A percentile compares a stretch with the other conserved stretches of the same genome.
phyloP scores from a whole-genome alignment of 2,329 filamentous ascomycete species.

The Colletotrichum navitas region DNA sequence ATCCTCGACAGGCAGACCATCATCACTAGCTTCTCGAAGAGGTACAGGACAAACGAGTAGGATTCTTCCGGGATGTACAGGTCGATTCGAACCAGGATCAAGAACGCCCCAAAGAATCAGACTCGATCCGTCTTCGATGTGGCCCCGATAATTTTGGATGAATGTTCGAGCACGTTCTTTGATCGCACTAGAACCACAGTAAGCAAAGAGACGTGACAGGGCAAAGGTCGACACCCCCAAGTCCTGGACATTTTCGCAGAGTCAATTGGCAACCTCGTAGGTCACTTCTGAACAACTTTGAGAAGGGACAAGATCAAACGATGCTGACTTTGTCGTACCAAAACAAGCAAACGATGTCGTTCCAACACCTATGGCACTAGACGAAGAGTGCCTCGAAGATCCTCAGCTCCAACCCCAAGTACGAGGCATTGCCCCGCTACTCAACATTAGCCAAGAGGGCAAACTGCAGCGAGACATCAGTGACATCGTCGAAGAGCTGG shows the following conservation, averaged over 20 bases:
- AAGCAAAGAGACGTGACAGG: neutral
- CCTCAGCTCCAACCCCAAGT: constrained; percentile 42
- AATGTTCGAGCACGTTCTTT: constrained; percentile 57
- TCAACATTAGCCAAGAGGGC: constrained; percentile 59
- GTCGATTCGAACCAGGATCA: constrained; percentile 52
- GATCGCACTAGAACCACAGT: constrained; percentile 49
- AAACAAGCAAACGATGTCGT: constrained; percentile 55
- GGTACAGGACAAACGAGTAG: constrained; percentile 57
- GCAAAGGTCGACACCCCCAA: constrained; percentile 49
- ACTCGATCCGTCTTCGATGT: constrained; percentile 57
- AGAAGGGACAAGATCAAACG: no score
- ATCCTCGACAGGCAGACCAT: constrained; percentile 53
- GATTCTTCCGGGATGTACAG: constrained; percentile 57
- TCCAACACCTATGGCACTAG: constrained; percentile 52
- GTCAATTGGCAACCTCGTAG: constrained; percentile 57
- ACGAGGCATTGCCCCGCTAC: constrained; percentile 45
- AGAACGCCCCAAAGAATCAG: constrained; percentile 44
- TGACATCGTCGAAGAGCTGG: constrained; percentile 62
- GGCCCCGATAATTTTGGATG: constrained; percentile 56
- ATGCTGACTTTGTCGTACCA: constrained; percentile 44
- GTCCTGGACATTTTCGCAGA: constrained; percentile 57
- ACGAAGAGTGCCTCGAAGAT: constrained; percentile 39
- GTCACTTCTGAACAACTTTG: constrained; percentile 29
- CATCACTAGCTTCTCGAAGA: constrained; percentile 56
- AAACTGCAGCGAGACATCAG: constrained; percentile 58